These are phyloP conservation scores for Trichosporon sp. DNA, from an alignment of 1,284 basidiomycete genomes.

Conservation along the genomic window DNA sequence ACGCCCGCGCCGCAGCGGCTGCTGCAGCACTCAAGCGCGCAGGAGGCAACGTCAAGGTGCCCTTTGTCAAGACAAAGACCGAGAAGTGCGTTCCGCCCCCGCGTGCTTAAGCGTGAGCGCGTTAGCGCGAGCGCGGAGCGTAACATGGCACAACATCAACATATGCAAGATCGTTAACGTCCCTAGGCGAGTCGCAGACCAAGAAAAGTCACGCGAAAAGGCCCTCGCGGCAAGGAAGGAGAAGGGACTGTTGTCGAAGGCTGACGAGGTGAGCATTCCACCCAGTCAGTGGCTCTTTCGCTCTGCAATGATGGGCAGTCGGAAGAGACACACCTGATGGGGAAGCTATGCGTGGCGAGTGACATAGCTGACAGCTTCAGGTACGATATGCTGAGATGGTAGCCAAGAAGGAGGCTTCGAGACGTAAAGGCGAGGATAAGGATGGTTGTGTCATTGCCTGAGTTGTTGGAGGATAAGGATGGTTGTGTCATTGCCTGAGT, in stretches of 20 bases:
- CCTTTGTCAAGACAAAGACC: slow-evolving; percentile 43
- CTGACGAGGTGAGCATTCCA: slow-evolving; percentile 50
- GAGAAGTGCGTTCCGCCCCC: slow-evolving; percentile 36
- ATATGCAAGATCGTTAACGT: background rate
- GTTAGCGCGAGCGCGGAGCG: too few relatives aligned
- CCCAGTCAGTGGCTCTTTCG: too few relatives aligned
- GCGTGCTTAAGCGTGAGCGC: background rate
- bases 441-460: slow-evolving; percentile 21
- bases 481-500: slow-evolving; percentile 15
- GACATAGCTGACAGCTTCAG: slow-evolving; percentile 17
- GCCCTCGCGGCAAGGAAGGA: slow-evolving; percentile 44
- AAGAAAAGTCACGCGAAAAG: slow-evolving; percentile 31
- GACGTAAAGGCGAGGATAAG: slow-evolving; percentile 32
- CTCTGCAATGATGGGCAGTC: too few relatives aligned
- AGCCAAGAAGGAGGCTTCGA: slow-evolving; percentile 30
- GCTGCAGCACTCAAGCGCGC: slow-evolving; percentile 41
- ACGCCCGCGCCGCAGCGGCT: slow-evolving; percentile 41
- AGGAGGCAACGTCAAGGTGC: slow-evolving; percentile 45
- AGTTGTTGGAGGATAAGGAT: slow-evolving; percentile 25
- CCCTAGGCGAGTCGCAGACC: background rate
- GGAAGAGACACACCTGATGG: too few relatives aligned
- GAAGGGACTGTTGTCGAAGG: slow-evolving; percentile 44
- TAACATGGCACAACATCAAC: too few relatives aligned
- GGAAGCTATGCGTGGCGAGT: background rate
- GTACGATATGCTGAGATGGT: slow-evolving; percentile 46